Evolutionary conservation across 176 grass and related monocot genomes (phyloP).

Genomic region (Thinopyrum elongatum): DNA sequence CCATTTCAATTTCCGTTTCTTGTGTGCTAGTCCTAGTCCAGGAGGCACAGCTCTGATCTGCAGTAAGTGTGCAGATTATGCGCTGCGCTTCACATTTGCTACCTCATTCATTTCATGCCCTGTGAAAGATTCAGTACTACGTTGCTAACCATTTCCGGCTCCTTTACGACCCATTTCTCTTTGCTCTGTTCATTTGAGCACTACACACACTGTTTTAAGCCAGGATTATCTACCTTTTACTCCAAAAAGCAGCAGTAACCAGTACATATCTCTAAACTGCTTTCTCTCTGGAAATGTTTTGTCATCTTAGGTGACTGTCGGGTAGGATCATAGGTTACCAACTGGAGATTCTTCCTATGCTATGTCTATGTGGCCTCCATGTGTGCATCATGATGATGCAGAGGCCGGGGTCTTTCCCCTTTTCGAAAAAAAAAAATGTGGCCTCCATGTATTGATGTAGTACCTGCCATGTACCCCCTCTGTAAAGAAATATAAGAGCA

Average conservation of each 20-base stretch:
- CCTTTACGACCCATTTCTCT: background rate
- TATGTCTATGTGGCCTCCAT: conserved; percentile 4
- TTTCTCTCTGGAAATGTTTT: background rate
- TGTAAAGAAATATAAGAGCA: too few relatives aligned
- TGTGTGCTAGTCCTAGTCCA: background rate
- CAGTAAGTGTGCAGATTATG: too few relatives aligned
- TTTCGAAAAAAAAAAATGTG: too few relatives aligned
- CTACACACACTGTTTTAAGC: background rate
- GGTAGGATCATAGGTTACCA: background rate
- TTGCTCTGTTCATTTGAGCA: background rate
- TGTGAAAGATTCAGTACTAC: too few relatives aligned
- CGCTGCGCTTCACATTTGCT: too few relatives aligned
- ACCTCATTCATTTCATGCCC: too few relatives aligned
- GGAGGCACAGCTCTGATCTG: background rate
- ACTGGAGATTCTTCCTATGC: conserved; percentile 13
- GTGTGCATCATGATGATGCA: too few relatives aligned
- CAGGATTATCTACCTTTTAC: background rate
- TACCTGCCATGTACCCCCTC: background rate
- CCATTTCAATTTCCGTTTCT: too few relatives aligned
- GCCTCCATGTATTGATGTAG: background rate
- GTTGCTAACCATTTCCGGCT: too few relatives aligned
- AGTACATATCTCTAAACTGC: conserved; percentile 4
- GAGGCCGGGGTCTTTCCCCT: too few relatives aligned
- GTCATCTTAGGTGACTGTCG: background rate
- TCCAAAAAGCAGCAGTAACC: background rate